phyloP scores from a whole-genome alignment of 208 protist species.

The Endotrypanum monterogeii region DNA sequence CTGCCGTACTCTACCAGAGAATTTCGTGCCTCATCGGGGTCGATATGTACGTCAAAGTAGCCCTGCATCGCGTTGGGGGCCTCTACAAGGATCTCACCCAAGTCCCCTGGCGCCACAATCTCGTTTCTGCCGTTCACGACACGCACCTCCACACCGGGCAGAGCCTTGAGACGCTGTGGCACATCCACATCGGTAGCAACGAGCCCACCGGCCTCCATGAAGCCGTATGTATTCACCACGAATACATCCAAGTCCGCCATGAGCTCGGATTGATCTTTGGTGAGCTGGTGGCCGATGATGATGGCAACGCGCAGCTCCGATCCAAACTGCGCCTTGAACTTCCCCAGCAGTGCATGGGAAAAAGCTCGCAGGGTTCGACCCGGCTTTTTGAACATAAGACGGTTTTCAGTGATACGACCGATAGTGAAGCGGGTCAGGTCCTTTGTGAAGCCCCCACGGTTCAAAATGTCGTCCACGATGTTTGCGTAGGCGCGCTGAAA shows the following conservation, averaged over 20 bases:
- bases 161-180: constrained; percentile 83
- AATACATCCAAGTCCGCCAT: constrained; percentile 92
- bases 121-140: constrained; percentile 92
- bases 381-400: constrained; percentile 87
- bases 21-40: constrained; percentile 86
- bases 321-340: constrained; percentile 91
- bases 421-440: constrained; percentile 84
- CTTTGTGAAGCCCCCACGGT: constrained; percentile 75
- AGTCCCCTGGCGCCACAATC: constrained; percentile 84
- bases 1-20: constrained; percentile 87
- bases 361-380: constrained; percentile 71
- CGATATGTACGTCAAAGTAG: constrained; percentile 91
- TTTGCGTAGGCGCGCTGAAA: constrained; percentile 89
- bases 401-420: constrained; percentile 87
- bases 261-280: constrained; percentile 85
- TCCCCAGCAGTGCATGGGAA: constrained; percentile 76
- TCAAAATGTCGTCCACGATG: constrained; percentile 90
- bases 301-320: constrained; percentile 83
- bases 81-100: constrained; percentile 89
- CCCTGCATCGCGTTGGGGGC: constrained; percentile 90
- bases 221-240: constrained; percentile 88
- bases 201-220: constrained; percentile 85
- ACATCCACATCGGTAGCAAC: constrained; percentile 91
- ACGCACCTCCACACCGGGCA: constrained; percentile 89
- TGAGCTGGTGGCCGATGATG: constrained; percentile 83